Conservation (phyloP, 192 early-diverging fungal species). For the Pilobolus umbonatus region DNA sequence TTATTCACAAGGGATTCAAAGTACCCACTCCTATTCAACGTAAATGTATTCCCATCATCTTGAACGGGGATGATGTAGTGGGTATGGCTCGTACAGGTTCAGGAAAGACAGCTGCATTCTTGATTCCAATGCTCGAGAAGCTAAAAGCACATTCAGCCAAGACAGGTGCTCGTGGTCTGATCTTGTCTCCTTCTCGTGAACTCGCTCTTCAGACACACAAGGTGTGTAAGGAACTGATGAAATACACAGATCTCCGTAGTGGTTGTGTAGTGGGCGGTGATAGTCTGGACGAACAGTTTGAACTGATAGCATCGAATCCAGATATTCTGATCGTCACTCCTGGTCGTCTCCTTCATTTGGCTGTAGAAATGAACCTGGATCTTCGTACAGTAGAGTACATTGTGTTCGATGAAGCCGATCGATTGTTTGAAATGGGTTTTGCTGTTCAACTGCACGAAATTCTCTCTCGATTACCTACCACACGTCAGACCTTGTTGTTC, state of each 20-base stretch:
- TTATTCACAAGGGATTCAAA: constrained; percentile 92
- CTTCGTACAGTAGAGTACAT: constrained; percentile 88
- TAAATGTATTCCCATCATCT: constrained; percentile 86
- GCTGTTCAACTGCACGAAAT: constrained; percentile 94
- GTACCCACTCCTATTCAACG: constrained; percentile 99
- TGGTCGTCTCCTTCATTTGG: constrained; percentile 76
- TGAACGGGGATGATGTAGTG: constrained; percentile 90
- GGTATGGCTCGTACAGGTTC: constrained; percentile 98
- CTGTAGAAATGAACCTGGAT: constrained; percentile 90
- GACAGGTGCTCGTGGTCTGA: constrained; percentile 73
- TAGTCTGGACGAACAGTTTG: constrained; percentile 94
- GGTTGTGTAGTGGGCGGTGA: constrained; percentile 94
- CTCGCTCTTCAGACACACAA: constrained; percentile 95
- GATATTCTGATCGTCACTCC: constrained; percentile 88
- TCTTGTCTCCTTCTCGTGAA: constrained; percentile 94
- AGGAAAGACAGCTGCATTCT: constrained; percentile 83
- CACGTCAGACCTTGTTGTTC: constrained; percentile 90
- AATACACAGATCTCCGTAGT: constrained; percentile 88
- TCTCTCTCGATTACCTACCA: constrained; percentile 72
- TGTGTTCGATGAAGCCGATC: constrained; percentile 99
- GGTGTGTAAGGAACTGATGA: constrained; percentile 86
- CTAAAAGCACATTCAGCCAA: constrained; percentile 87
- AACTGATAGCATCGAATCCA: constrained; percentile 88
- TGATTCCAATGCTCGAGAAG: constrained; percentile 84
- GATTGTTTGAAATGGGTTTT: constrained; percentile 97